These are phyloP conservation scores for Glycine tomentella DNA, from an alignment of 306 rosid genomes.

Conservation along the genomic window DNA sequence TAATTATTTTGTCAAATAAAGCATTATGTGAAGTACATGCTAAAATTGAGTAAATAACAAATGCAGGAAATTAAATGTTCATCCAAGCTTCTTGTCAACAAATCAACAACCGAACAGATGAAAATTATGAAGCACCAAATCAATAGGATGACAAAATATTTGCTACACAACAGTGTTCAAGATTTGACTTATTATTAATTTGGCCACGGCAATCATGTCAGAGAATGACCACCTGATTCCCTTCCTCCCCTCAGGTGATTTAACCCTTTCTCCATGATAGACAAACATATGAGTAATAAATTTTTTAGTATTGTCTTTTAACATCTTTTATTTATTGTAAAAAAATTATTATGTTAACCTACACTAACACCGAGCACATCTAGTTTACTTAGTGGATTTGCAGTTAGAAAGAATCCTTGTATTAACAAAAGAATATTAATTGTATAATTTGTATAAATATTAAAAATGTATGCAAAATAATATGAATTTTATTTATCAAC, in stretches of 20 bases:
- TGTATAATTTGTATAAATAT: not conserved
- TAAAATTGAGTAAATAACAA: not conserved
- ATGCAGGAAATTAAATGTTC: not conserved
- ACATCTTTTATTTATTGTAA: not conserved
- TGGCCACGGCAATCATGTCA: slow-evolving; percentile 22
- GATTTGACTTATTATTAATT: slow-evolving; percentile 34
- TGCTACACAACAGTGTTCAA: not conserved
- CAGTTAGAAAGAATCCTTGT: not conserved
- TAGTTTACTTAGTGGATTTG: not conserved
- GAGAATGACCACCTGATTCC: slow-evolving; percentile 6
- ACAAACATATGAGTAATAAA: not conserved
- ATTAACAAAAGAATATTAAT: not conserved
- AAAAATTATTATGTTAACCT: not conserved
- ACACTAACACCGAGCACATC: not conserved
- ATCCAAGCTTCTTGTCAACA: not conserved
- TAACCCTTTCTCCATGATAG: not conserved
- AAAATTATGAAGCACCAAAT: slow-evolving; percentile 1
- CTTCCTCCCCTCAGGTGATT: not conserved
- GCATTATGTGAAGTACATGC: slow-evolving; percentile 5
- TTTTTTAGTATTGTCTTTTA: not conserved
- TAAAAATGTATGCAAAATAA: not conserved
- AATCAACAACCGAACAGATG: not conserved
- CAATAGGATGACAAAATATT: not conserved
- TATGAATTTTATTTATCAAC: not conserved
- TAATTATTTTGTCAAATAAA: slow-evolving; percentile 14